Base-by-base conservation (phyloP, 805 yeast genomes). In the Sugiyamaella boreocaroliniensis region DNA sequence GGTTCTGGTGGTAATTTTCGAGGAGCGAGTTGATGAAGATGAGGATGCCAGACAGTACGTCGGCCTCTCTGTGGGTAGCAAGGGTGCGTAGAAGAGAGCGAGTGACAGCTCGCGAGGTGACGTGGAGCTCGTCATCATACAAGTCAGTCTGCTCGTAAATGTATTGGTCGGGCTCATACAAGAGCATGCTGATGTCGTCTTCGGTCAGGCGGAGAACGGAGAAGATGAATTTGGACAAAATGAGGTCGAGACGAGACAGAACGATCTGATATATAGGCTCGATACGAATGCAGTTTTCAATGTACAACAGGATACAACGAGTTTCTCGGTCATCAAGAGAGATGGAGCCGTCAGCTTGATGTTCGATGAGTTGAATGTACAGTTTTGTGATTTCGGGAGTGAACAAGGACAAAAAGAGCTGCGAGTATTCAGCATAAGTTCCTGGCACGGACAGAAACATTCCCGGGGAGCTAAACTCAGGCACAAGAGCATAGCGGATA, bases 161-260 rank as follows among this genome's bases (percentile, higher is more conserved):
- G 65, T 86, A 92, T 65, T 89, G 96, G 50, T 80, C 84, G 4
- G 97, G 96, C 61, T 90, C 96, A 57, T 76, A 80, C 56, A 88
- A 92, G 70, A 86, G 89, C 2, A 79, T 68, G 56, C 86, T 92
- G 48, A 87, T 70, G 15, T 81, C 79, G 5, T 78, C 82, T 47
- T 81, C 82, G 6, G 77, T 74, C 1, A 90, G 84, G 14, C 50
- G 32, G 19, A 56, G 29, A 10, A 44, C 32, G 15, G 43, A 41
- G 29, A 53, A 51, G 10, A 55, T 42, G 14, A 56, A 18, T 8
- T 48, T 43, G 2, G 50, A 43, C 8, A 56, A 29, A 8, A 56
- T 48, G 9, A 46, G 45, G 3, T 54, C 55, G 15, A 56, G 45
- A 10, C 26, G 40, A 2, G 52, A 32, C 5, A 32, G 15, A 12